These are phyloP conservation scores for Paramyrothecium sp. DNA, from an alignment of 2,329 filamentous ascomycete species.

Conservation along the genomic window DNA sequence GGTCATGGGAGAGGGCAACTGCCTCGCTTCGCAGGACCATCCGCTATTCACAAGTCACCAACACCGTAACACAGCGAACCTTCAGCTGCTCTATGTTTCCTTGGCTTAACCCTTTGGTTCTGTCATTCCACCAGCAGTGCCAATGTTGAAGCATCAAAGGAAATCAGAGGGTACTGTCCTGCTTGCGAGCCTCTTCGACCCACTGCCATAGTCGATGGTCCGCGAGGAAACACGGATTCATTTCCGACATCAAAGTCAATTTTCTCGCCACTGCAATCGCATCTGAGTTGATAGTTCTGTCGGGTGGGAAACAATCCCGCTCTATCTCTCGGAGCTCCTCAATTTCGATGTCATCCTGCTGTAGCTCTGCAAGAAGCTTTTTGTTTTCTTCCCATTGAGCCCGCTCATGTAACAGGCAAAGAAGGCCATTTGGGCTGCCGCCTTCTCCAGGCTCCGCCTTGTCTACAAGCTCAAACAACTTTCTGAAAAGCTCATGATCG, in stretches of 20 bases:
- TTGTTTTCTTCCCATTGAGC: slow-evolving; percentile 1
- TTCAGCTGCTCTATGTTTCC: no score
- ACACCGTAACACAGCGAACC: no score
- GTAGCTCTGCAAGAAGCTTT: slow-evolving; percentile 7
- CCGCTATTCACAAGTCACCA: no score
- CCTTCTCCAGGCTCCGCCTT: not conserved
- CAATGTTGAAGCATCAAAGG: not conserved
- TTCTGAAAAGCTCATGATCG: slow-evolving; percentile 11
- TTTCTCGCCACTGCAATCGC: slow-evolving; percentile 8
- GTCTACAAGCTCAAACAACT: slow-evolving; percentile 9
- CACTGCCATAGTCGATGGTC: slow-evolving; percentile 1
- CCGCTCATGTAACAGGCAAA: slow-evolving; percentile 9
- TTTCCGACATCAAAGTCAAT: slow-evolving; percentile 9
- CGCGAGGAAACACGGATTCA: slow-evolving; percentile 6
- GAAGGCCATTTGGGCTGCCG: slow-evolving; percentile 1
- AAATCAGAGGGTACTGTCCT: slow-evolving; percentile 2
- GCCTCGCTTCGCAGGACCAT: no score
- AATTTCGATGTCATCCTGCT: slow-evolving; percentile 3
- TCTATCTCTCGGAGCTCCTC: slow-evolving; percentile 5
- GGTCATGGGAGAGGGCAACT: no score
- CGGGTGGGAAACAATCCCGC: slow-evolving; percentile 5
- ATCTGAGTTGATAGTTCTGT: slow-evolving; percentile 6
- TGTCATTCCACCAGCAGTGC: not conserved
- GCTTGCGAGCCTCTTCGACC: slow-evolving; percentile 2
- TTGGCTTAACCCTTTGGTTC: no score